phyloP scores from a whole-genome alignment of 2,329 filamentous ascomycete species.

The Apiospora koreana region DNA sequence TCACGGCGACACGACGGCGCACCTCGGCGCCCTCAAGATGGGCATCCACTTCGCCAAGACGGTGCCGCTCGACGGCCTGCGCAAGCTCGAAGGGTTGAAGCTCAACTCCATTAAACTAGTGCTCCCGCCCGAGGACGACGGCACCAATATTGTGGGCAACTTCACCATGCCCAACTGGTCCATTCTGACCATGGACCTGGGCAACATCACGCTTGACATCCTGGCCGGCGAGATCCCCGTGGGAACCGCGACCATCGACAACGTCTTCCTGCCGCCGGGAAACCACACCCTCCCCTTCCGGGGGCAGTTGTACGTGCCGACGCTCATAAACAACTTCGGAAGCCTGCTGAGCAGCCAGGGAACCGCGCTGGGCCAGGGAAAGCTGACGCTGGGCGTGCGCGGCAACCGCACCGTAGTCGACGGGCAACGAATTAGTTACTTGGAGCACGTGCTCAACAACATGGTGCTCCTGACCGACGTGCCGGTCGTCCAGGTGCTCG shows the following conservation, averaged over 20 bases:
- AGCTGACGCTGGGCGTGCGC: constrained; percentile 25
- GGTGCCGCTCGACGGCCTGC: constrained; percentile 27
- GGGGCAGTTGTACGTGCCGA: constrained; percentile 25
- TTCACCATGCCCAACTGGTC: constrained; percentile 23
- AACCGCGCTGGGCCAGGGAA: constrained; percentile 24
- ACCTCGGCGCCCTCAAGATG: constrained; percentile 35
- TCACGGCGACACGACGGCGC: constrained; percentile 28
- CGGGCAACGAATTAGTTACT: constrained; percentile 29
- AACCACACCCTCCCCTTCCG: constrained; percentile 28
- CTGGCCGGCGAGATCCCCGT: constrained; percentile 25
- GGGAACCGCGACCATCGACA: constrained; percentile 23
- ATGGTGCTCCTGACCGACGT: constrained; percentile 21
- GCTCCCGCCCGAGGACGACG: constrained; percentile 20
- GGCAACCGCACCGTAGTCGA: constrained; percentile 29
- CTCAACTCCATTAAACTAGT: constrained; percentile 16
- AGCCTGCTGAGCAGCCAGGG: constrained; percentile 23
- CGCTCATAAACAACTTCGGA: constrained; percentile 23
- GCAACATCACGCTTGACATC: constrained; percentile 33
- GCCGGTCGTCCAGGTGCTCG: constrained; percentile 24
- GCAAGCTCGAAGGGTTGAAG: constrained; percentile 20
- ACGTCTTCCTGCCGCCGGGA: constrained; percentile 29
- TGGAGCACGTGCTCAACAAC: constrained; percentile 29
- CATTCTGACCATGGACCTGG: constrained; percentile 14
- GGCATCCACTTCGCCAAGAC: constrained; percentile 30
- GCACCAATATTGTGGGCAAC: constrained; percentile 23